Percentiles rank a stretch among this genome's conserved stretches.
phyloP scores from a whole-genome alignment of 148 eudicot genomes.

The Rhododendron molle region DNA sequence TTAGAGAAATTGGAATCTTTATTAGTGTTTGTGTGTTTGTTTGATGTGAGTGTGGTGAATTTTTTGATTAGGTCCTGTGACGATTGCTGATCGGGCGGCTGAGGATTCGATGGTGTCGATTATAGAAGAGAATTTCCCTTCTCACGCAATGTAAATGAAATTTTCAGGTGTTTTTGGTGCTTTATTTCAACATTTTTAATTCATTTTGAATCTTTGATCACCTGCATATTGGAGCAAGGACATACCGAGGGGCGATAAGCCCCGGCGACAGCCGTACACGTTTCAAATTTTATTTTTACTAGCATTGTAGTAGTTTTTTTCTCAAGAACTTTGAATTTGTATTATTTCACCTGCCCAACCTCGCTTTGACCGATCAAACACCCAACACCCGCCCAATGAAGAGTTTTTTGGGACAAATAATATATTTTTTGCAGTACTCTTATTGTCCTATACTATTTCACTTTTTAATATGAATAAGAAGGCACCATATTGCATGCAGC shows the following conservation, averaged over 20 bases:
- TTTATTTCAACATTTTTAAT: neutral
- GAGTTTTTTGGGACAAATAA: neutral
- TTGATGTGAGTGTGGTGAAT: constrained; percentile 7
- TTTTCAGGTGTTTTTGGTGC: neutral
- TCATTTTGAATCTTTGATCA: neutral
- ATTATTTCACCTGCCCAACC: neutral
- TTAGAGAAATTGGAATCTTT: neutral
- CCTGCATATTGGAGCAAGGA: neutral
- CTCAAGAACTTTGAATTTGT: neutral
- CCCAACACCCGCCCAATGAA: neutral
- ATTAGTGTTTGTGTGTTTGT: neutral
- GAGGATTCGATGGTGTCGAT: constrained; percentile 80
- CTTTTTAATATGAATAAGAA: neutral
- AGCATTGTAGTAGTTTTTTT: neutral
- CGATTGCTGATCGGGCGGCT: constrained; percentile 87
- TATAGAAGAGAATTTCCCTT: constrained; percentile 54
- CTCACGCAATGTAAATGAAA: constrained; percentile 81
- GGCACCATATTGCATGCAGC: neutral
- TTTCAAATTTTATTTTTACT: neutral
- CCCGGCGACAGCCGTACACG: neutral
- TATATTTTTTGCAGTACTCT: neutral
- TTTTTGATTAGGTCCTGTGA: constrained; percentile 74
- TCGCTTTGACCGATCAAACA: neutral
- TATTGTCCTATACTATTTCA: neutral
- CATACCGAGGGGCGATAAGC: neutral